phyloP scores from a whole-genome alignment of 257 asterid species.

The Fraxinus pennsylvanica region DNA sequence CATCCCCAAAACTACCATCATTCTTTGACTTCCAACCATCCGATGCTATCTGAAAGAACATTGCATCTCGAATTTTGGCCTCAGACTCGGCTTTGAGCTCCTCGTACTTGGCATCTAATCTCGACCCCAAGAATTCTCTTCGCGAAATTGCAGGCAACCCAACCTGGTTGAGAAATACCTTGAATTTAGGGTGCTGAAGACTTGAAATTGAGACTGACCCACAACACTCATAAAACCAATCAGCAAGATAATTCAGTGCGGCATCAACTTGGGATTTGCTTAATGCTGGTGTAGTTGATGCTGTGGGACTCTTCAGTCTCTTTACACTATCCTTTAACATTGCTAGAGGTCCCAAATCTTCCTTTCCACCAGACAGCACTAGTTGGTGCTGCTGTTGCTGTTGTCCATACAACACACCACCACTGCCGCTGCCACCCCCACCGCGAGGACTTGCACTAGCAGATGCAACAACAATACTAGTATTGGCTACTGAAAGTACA shows the following conservation, averaged over 20 bases:
- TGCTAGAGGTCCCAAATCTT: constrained; percentile 85
- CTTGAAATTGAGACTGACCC: constrained; percentile 80
- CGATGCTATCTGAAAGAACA: constrained; percentile 91
- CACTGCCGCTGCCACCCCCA: constrained; percentile 25
- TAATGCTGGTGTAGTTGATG: constrained; percentile 58
- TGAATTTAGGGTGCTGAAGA: constrained; percentile 92
- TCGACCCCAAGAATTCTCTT: constrained; percentile 56
- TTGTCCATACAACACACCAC: constrained; percentile 31
- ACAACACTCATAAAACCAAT: constrained; percentile 90
- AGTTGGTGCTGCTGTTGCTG: constrained; percentile 53
- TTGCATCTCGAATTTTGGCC: constrained; percentile 85
- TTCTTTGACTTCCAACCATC: constrained; percentile 79
- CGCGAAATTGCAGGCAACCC: constrained; percentile 70
- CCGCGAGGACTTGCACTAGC: constrained; percentile 32
- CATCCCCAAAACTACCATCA: constrained; percentile 42
- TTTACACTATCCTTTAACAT: constrained; percentile 89
- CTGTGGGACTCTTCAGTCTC: constrained; percentile 79
- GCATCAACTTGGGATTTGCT: constrained; percentile 73
- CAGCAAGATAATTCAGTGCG: constrained; percentile 69
- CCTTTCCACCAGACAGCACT: constrained; percentile 90
- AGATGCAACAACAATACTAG: constrained; percentile 38
- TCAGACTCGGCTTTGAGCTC: constrained; percentile 70
- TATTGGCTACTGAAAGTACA: constrained; percentile 41
- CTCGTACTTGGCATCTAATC: constrained; percentile 71
- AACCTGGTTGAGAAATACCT: constrained; percentile 70